Evolutionary conservation across 495 filamentous ascomycete species (phyloP), one percentile per base, ranked within the genome.

Genomic region (Podospora pseudopauciseta): DNA sequence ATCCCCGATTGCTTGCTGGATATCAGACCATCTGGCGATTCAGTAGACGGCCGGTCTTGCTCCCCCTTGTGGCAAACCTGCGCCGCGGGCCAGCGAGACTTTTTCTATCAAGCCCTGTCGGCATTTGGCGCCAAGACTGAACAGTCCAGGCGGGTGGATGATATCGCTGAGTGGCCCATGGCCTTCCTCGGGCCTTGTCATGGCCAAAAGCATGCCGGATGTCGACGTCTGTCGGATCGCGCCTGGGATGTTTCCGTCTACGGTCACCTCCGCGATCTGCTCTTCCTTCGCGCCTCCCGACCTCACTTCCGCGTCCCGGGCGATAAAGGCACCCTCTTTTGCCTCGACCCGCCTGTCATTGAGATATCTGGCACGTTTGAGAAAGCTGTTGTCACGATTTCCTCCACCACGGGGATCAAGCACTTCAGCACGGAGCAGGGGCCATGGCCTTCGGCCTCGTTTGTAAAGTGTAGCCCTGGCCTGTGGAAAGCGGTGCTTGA

Each of bases 1-100:
- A 67, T 73, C 16, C 16, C 66, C 15, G 13, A 39, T 3, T 81
- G 78, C 65, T 70, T 82, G 34, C 70, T 73, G 9, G 79, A 82
- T 39, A 60, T 64, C 32, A 73, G 69, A 3, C 57, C 59, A 1
- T 66, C 75, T 0, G 79, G 77, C 0, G 76, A 77, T 26, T 78
- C 73, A 5, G 74, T 81, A 9, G 77, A 78, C 55, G 71, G 74
- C 19, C 77, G 81, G 23, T 23, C 23, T 71, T 81, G 80, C 60
- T 68, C 69, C 0, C 73, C 75, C 55, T 74, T 78, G 72, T 76
- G 80, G 71, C 76, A 73, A 28, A 76, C 80, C 23, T 82, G 80
- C 59, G 75, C 78, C 18, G 75, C 80, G 11, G 78, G 80, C 15
- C 80, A 82, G 70, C 78, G 79, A 13, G 80, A 80, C 0, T 80